Evolutionary conservation across 2,329 filamentous ascomycete species (phyloP).

Genomic region (Fusarium concolor): DNA sequence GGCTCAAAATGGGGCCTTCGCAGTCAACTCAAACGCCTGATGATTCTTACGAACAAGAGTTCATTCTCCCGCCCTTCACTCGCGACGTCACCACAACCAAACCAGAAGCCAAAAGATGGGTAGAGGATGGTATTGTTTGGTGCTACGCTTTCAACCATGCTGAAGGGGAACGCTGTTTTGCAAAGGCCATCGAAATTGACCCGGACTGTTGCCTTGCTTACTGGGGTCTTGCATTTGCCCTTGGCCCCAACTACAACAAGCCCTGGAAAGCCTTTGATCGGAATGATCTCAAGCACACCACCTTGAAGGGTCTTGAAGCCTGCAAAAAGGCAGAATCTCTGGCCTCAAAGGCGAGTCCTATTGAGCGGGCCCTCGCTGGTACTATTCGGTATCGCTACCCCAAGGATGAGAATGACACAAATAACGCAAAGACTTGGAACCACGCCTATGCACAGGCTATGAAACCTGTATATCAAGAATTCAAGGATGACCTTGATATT

Average conservation of each 20-base stretch:
- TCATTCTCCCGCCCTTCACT: constrained; percentile 43
- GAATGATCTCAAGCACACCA: constrained; percentile 39
- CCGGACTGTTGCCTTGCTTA: constrained; percentile 68
- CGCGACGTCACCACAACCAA: constrained; percentile 65
- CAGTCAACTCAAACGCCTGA: constrained; percentile 11
- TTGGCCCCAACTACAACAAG: constrained; percentile 80
- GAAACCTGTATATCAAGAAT: constrained; percentile 48
- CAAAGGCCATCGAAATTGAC: constrained; percentile 65
- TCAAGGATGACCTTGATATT: constrained; percentile 53
- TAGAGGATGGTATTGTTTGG: constrained; percentile 75
- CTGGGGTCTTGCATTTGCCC: constrained; percentile 75
- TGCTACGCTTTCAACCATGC: constrained; percentile 78
- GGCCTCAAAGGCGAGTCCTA: constrained; percentile 40
- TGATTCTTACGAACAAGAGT: constrained; percentile 26
- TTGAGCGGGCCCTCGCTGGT: constrained; percentile 71
- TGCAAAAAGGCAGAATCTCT: constrained; percentile 32
- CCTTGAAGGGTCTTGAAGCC: constrained; percentile 18
- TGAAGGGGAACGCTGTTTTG: constrained; percentile 71
- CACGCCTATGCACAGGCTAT: constrained; percentile 47
- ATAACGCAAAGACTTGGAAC: constrained; percentile 56
- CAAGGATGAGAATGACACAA: constrained; percentile 54
- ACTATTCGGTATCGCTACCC: constrained; percentile 74
- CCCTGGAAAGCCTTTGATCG: constrained; percentile 64
- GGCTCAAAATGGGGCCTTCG: constrained; percentile 27
- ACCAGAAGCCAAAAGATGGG: constrained; percentile 69